Conservation (phyloP, 2,329 filamentous ascomycete species). For the Trichoderma lentiforme region DNA sequence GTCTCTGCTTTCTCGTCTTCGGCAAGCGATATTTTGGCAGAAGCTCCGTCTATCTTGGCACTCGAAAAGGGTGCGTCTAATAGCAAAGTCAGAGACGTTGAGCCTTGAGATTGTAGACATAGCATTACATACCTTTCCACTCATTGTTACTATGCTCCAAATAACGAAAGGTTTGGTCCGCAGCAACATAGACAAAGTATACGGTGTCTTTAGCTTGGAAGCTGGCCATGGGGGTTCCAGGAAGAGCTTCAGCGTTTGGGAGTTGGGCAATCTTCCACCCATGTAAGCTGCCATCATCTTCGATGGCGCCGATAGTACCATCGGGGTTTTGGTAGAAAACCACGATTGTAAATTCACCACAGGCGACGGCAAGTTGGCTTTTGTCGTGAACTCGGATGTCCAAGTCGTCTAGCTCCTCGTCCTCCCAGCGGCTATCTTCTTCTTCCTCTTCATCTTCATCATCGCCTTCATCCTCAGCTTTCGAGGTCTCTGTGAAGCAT, state of each 20-base stretch:
- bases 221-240: neutral
- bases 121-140: constrained; percentile 1
- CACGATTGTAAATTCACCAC: neutral
- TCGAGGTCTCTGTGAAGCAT: neutral
- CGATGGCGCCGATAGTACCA: neutral
- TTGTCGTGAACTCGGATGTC: neutral
- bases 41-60: neutral
- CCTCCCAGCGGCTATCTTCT: neutral
- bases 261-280: neutral
- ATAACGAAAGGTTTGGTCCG: neutral
- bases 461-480: neutral
- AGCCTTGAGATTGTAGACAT: neutral
- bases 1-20: neutral
- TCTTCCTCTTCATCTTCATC: neutral
- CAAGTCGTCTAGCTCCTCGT: neutral
- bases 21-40: neutral
- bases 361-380: neutral
- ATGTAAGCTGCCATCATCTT: neutral
- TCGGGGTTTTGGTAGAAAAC: neutral
- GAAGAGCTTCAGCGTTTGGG: neutral
- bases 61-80: constrained; percentile 1
- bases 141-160: neutral
- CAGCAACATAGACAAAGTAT: neutral
- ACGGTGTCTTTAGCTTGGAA: neutral
- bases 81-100: neutral